Conservation (phyloP, 306 rosid genomes). For the Gynostemma pentaphyllum region DNA sequence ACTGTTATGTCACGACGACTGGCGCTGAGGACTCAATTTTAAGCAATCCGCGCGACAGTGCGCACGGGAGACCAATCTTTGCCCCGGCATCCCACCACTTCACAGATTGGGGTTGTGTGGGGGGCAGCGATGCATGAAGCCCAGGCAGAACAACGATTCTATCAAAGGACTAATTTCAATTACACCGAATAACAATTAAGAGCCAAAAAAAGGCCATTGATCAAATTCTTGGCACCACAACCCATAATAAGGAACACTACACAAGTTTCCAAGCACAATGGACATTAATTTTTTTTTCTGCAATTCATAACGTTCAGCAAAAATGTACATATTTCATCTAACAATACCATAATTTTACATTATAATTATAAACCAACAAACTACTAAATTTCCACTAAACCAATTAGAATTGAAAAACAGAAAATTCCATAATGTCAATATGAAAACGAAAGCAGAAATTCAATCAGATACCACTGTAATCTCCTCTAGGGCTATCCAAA, state of each 20-base stretch:
- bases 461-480: conserved; percentile 26
- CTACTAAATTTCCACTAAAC: background rate
- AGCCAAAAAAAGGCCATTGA: background rate
- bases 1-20: too few species aligned
- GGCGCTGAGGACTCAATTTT: too few species aligned
- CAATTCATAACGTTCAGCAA: conserved; percentile 1
- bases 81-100: too few species aligned
- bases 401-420: conserved; percentile 1
- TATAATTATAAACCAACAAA: background rate
- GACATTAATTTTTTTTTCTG: background rate
- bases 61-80: too few species aligned
- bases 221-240: background rate
- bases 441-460: background rate
- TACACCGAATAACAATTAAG: background rate
- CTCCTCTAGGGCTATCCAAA: conserved; percentile 20
- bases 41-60: too few species aligned
- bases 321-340: conserved; percentile 11
- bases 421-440: background rate
- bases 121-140: too few species aligned
- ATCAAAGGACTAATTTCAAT: background rate
- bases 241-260: background rate
- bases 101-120: too few species aligned
- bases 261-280: background rate
- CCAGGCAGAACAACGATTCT: too few species aligned
- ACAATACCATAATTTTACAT: conserved; percentile 11